phyloP scores from a whole-genome alignment of 1,284 basidiomycete genomes.

The Marasmius tenuissimus region DNA sequence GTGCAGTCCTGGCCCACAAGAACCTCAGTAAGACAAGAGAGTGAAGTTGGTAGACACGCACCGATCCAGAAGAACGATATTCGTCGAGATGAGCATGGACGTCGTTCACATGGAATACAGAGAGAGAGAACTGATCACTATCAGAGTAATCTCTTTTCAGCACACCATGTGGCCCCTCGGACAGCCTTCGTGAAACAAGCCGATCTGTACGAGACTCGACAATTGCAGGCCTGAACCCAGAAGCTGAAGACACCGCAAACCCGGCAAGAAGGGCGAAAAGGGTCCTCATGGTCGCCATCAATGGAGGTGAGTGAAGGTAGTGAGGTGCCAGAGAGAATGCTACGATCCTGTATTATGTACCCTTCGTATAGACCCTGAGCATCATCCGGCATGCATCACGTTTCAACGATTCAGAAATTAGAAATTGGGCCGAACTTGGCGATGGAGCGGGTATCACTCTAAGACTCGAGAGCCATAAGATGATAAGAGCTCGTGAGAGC shows the following conservation, averaged over 20 bases:
- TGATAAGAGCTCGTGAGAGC: too few species aligned
- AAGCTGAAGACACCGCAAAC: neutral
- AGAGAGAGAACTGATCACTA: neutral
- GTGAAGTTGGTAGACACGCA: neutral
- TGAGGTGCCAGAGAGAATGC: too few species aligned
- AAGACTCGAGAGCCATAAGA: too few species aligned
- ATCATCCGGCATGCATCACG: too few species aligned
- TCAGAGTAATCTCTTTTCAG: neutral
- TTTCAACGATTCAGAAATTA: too few species aligned
- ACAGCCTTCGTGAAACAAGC: neutral
- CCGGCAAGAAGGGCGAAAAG: neutral
- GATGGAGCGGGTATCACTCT: too few species aligned
- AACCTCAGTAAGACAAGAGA: neutral
- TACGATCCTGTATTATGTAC: too few species aligned
- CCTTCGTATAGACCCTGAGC: too few species aligned
- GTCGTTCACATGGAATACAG: slow-evolving; percentile 16
- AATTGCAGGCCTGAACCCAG: neutral
- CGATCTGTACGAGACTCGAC: neutral
- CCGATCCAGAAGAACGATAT: slow-evolving; percentile 30
- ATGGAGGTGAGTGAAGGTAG: neutral
- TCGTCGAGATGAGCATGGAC: slow-evolving; percentile 39
- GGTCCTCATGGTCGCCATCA: neutral
- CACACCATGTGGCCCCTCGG: neutral
- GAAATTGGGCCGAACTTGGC: too few species aligned
- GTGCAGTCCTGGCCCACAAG: slow-evolving; percentile 27